phyloP scores from a whole-genome alignment of 306 rosid species.

The Acacia crassicarpa region DNA sequence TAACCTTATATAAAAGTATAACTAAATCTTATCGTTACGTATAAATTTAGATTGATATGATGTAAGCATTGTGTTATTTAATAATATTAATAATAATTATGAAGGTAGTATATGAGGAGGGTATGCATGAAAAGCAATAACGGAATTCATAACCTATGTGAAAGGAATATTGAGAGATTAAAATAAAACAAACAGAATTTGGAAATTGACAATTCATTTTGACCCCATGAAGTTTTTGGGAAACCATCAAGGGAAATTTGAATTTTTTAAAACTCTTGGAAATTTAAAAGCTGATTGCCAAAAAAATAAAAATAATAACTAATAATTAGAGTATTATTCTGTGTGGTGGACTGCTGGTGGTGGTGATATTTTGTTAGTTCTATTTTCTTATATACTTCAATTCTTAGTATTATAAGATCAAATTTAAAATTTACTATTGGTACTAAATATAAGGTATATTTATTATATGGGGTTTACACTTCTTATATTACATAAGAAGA shows the following conservation, averaged over 20 bases:
- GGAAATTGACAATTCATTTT: background rate
- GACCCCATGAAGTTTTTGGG: background rate
- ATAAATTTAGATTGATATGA: background rate
- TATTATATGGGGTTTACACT: too few relatives aligned
- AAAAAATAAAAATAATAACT: too few relatives aligned
- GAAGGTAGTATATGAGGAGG: background rate
- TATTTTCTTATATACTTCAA: too few relatives aligned
- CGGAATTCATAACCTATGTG: background rate
- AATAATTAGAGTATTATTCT: too few relatives aligned
- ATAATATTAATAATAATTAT: background rate
- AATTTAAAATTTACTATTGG: too few relatives aligned
- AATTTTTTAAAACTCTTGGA: background rate
- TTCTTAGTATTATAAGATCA: too few relatives aligned
- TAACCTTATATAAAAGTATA: background rate
- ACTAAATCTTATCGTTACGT: background rate
- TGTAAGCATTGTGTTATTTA: background rate
- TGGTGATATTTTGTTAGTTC: too few relatives aligned
- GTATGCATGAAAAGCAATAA: background rate
- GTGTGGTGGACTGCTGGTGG: too few relatives aligned
- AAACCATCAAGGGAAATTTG: background rate
- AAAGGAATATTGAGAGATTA: background rate
- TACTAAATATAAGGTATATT: too few relatives aligned
- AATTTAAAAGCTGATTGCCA: too few relatives aligned
- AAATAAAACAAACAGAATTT: background rate
- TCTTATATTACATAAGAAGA: too few relatives aligned